Evolutionary conservation across 108 stramenopile genomes (phyloP), one percentile per base, ranked within the genome.

Genomic region (Heterococcus sp.): DNA sequence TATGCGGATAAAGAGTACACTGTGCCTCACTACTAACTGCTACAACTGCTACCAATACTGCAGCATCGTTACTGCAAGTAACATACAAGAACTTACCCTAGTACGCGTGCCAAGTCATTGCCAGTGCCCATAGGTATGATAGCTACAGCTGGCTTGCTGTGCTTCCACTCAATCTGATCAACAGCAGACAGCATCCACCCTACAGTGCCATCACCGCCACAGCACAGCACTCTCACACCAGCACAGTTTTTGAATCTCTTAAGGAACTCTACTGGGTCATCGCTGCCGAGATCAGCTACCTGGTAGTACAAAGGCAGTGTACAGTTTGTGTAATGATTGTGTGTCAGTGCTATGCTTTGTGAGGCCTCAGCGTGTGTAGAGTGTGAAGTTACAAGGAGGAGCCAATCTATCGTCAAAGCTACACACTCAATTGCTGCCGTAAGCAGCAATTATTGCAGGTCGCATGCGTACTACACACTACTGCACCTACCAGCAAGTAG

Each of bases 201-300:
- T 29, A 83, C 84, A 0, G 84, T 85, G 38, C 84, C 84, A 34
- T 85, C 84, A 1, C 84, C 84, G 29, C 84, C 84, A 33, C 84
- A 85, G n/a, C 66, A 72, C 2, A 83, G 75, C 28, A 85, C 76
- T 14, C 82, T 28, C 32, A 80, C 66, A 72, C 73, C 72, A 29
- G 33, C 29, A 11, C 72, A 65, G 70, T 70, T 69, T 27, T 65
- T 66, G 68, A 80, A 80, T 5, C 79, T 71, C 3, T 35, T 34
- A 28, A 80, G 31, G n/a, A 72, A 71, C 27, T 80, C 79, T 0
- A 39, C 38, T 26, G 79, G 79, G 31, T 73, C 63, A 35, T 80
- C 79, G 29, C 30, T 29, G 72, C 70, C 38, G 28, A 80, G 40
- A 1, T 80, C 79, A n/a, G 35, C 28, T 31, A n/a, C n/a, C n/a